Evolutionary conservation across 768 basidiomycete genomes (phyloP), one percentile per base, ranked within the genome.

Genomic region (Chlorophyllum brunneum): DNA sequence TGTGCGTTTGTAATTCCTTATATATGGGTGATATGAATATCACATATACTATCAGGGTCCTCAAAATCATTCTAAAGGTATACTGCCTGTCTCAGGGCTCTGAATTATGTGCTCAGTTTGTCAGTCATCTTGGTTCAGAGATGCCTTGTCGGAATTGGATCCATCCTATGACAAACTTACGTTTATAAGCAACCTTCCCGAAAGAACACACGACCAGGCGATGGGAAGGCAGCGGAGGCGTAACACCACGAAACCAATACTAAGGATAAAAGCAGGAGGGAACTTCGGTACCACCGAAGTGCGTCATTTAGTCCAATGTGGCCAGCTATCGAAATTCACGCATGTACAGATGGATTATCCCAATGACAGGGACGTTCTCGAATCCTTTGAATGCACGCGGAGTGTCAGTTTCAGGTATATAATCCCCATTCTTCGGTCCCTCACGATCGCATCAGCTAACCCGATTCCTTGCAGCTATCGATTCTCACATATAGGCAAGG

Each of bases 341-440:
- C 11, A n/a, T 27, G n/a, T 48, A 26, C 60, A 95, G 92, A 91
- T 98, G 85, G 95, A 99, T 68, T 98, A 95, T 56, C 93, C 93
- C 2, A 93, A 91, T 59, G 93, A 95, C 61, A 78, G 80, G 42
- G 93, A 97, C 44, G 89, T 98, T 0, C 76, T 98, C 26, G 93
- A 97, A 67, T 81, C 84, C 0, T 93, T 97, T 60, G 90, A 95
- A 55, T 98, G 95, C 65, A 72, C 67, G 9, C 71, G 75, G 30
- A 69, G 71, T 5, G 77, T 93, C 27, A 75, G 72, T 30, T 91
- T 90, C 66, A 89, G 84, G 93, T 93, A 56, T 40, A 72, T 49
- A 41, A n/a, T n/a, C n/a, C n/a, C 18, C 9, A 34, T 30, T 39
- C 27, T 45, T 23, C n/a, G 11, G 34, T 15, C 40, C 24, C n/a